These are phyloP conservation scores for Eutrema yunnanense DNA, from an alignment of 345 rosid genomes.

Conservation along the genomic window DNA sequence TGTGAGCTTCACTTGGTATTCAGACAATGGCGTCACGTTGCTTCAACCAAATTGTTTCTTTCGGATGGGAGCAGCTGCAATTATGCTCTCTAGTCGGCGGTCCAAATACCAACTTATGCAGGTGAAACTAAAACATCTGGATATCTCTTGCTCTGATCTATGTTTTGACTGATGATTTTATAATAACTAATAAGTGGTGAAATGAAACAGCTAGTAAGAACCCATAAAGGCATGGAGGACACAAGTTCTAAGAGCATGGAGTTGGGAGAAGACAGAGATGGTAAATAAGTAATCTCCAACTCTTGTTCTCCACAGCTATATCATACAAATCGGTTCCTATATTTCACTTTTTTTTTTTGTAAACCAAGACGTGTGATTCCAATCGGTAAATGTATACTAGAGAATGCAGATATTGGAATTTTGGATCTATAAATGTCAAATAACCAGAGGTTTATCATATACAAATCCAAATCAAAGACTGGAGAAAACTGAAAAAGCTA, in stretches of 20 bases:
- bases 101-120: slow-evolving; percentile 55
- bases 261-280: slow-evolving; percentile 45
- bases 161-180: neutral
- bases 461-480: slow-evolving; percentile 13
- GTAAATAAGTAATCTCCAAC: slow-evolving; percentile 25
- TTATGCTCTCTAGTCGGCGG: slow-evolving; percentile 53
- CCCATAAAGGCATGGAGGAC: slow-evolving; percentile 54
- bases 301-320: too few relatives aligned
- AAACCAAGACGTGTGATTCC: neutral
- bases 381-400: neutral
- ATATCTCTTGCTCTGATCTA: neutral
- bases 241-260: slow-evolving; percentile 48
- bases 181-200: neutral
- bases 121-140: slow-evolving; percentile 19
- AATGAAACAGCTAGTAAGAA: slow-evolving; percentile 49
- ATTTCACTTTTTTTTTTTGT: neutral
- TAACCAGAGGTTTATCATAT: neutral
- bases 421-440: neutral
- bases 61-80: slow-evolving; percentile 70
- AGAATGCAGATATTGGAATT: neutral
- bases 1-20: slow-evolving; percentile 55
- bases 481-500: neutral
- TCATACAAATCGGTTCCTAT: neutral
- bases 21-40: slow-evolving; percentile 50
- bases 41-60: slow-evolving; percentile 67